These are phyloP conservation scores for Hanseniaspora valbyensis DNA, from an alignment of 805 yeast species.

Conservation along the genomic window DNA sequence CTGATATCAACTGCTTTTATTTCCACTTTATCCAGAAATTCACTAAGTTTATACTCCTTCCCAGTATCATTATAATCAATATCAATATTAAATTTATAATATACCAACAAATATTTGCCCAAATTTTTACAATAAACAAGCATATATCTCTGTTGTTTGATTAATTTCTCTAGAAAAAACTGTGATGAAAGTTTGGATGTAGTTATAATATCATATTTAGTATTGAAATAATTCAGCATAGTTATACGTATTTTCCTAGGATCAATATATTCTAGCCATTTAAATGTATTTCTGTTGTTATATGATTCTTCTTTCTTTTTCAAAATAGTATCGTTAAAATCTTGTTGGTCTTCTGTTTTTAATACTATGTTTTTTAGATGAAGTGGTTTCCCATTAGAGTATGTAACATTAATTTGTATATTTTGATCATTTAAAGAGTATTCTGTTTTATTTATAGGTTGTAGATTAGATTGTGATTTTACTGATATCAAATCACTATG, in stretches of 20 bases:
- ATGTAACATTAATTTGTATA: slow-evolving; percentile 2
- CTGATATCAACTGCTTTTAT: slow-evolving; percentile 10
- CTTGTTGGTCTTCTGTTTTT: not conserved
- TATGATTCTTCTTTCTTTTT: not conserved
- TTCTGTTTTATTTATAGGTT: not conserved
- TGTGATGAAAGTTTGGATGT: slow-evolving; percentile 14
- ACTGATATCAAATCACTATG: not conserved
- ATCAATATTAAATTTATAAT: not conserved
- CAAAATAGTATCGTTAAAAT: not conserved
- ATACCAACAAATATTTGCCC: slow-evolving; percentile 1
- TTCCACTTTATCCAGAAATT: not conserved
- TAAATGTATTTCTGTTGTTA: not conserved
- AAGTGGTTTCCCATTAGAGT: not conserved
- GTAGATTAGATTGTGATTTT: not conserved
- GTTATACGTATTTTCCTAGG: slow-evolving; percentile 9
- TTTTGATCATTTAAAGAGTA: not conserved
- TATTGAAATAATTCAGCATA: not conserved
- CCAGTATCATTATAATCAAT: not conserved
- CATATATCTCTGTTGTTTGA: slow-evolving; percentile 13
- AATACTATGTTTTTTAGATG: slow-evolving; percentile 7
- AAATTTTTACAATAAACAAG: slow-evolving; percentile 1
- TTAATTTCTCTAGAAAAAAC: slow-evolving; percentile 14
- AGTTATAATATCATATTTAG: not conserved
- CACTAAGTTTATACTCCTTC: not conserved
- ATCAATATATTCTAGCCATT: slow-evolving; percentile 15